A percentile compares a stretch with the other conserved stretches of the same genome.
Conservation (phyloP, 768 basidiomycete genomes). For the Lepiota venenata region DNA sequence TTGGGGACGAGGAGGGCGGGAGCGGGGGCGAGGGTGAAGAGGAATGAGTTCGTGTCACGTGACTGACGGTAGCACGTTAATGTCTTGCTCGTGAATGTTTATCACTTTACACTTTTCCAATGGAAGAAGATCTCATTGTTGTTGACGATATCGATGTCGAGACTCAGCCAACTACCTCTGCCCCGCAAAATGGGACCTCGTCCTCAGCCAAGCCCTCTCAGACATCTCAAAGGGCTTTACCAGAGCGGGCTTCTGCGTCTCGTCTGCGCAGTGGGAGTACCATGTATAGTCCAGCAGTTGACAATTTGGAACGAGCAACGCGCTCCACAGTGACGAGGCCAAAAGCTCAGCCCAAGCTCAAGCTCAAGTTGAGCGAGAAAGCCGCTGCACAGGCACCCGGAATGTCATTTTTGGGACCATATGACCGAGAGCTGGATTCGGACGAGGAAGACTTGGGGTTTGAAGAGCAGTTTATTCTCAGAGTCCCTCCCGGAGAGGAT, state of each 20-base stretch:
- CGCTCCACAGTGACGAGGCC: constrained; percentile 49
- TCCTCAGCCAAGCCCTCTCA: constrained; percentile 12
- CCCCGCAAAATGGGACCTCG: constrained; percentile 14
- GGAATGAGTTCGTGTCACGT: neutral
- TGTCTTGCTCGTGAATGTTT: too few species aligned
- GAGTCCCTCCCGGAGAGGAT: constrained; percentile 85
- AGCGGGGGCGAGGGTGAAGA: constrained; percentile 13
- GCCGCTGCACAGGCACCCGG: constrained; percentile 78
- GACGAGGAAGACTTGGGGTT: constrained; percentile 94
- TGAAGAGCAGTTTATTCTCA: constrained; percentile 94
- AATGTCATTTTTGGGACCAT: constrained; percentile 86
- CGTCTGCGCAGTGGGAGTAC: constrained; percentile 34
- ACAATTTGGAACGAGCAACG: constrained; percentile 48
- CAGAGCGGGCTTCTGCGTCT: constrained; percentile 24
- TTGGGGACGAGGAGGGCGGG: constrained; percentile 8
- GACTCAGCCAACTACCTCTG: constrained; percentile 31
- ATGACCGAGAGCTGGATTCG: constrained; percentile 92
- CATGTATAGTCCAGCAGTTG: constrained; percentile 21
- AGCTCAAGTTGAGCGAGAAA: constrained; percentile 85
- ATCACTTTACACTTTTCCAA: constrained; percentile 16
- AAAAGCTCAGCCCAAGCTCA: constrained; percentile 72
- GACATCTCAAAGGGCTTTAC: constrained; percentile 7
- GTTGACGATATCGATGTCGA: constrained; percentile 52
- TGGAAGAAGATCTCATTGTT: constrained; percentile 63
- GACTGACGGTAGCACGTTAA: neutral